phyloP scores from a whole-genome alignment of 257 asterid genomes.

The Thymus quinquecostatus region DNA sequence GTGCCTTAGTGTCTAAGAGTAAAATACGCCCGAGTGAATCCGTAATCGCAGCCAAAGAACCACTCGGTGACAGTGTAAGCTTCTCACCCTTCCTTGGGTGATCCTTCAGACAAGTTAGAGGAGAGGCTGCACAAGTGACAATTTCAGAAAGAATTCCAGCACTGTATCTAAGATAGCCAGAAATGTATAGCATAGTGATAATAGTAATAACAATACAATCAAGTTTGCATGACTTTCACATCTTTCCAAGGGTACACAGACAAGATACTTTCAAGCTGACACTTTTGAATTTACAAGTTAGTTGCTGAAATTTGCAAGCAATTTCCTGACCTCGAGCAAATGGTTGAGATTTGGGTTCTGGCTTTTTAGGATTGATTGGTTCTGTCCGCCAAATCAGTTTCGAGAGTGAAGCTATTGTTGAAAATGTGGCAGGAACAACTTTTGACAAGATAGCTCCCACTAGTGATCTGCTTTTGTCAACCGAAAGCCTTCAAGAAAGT shows the following conservation, averaged over 20 bases:
- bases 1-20: conserved; percentile 94
- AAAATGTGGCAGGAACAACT: conserved; percentile 94
- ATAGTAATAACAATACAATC: neutral
- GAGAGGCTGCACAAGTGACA: conserved; percentile 65
- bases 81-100: conserved; percentile 95
- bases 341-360: conserved; percentile 76
- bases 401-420: conserved; percentile 85
- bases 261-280: neutral
- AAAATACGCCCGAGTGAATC: conserved; percentile 98
- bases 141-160: conserved; percentile 24
- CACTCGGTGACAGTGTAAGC: conserved; percentile 92
- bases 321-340: conserved; percentile 75
- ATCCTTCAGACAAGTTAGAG: conserved; percentile 92
- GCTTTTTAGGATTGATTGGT: conserved; percentile 48
- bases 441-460: conserved; percentile 95
- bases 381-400: conserved; percentile 91
- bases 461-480: conserved; percentile 80
- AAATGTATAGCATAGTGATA: conserved; percentile 13
- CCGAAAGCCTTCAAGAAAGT: conserved; percentile 74
- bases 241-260: neutral
- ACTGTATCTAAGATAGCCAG: conserved; percentile 17
- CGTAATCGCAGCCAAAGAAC: conserved; percentile 94
- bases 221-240: neutral
- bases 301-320: conserved; percentile 20
- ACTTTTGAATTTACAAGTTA: neutral